Evolutionary conservation across 441 rosid species (phyloP).

Genomic region (Metrosideros polymorpha): DNA sequence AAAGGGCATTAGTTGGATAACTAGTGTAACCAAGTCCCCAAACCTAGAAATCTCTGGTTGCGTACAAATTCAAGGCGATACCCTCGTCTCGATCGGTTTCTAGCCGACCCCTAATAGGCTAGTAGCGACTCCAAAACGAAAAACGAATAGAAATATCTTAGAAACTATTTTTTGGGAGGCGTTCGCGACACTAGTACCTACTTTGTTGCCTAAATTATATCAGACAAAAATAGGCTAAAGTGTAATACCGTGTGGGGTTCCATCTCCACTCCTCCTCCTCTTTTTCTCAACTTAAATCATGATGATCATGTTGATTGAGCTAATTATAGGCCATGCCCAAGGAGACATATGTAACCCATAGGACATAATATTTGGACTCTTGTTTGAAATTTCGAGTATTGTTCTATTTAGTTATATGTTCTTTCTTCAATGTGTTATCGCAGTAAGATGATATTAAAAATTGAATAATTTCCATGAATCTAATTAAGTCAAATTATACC

Average conservation of each 20-base stretch:
- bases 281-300: background rate
- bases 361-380: background rate
- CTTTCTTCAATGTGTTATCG: background rate
- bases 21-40: too few relatives aligned
- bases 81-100: too few relatives aligned
- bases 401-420: background rate
- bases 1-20: too few relatives aligned
- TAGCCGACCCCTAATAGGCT: too few relatives aligned
- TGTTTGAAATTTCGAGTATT: background rate
- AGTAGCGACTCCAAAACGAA: too few relatives aligned
- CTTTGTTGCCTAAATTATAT: background rate
- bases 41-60: too few relatives aligned
- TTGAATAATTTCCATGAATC: background rate
- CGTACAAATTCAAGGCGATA: too few relatives aligned
- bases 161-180: too few relatives aligned
- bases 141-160: too few relatives aligned
- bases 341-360: background rate
- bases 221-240: background rate
- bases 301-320: background rate
- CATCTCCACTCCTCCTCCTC: background rate
- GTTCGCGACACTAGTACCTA: background rate
- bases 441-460: background rate
- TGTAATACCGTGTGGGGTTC: background rate
- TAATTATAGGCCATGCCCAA: background rate
- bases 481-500: background rate